Conservation (phyloP, 257 asterid species). For the Handroanthus guayacan region DNA sequence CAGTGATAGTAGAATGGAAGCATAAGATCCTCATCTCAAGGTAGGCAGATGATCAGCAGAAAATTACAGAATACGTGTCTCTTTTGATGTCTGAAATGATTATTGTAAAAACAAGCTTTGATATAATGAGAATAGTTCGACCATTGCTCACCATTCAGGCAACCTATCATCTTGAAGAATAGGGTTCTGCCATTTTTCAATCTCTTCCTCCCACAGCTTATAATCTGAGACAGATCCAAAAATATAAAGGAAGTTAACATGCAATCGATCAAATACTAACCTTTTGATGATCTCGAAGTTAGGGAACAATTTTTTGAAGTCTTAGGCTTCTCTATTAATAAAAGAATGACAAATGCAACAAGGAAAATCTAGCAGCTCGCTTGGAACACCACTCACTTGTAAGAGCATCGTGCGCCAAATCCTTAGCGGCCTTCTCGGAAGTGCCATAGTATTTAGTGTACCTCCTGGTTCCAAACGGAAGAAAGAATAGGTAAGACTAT, state of each 20-base stretch:
- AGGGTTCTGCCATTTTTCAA: conserved; percentile 97
- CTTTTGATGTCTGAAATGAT: neutral
- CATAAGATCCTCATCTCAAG: neutral
- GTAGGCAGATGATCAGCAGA: neutral
- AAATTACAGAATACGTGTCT: neutral
- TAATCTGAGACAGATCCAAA: conserved; percentile 63
- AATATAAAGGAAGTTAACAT: neutral
- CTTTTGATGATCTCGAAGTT: neutral
- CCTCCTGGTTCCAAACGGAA: conserved; percentile 73
- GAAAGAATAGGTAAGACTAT: conserved; percentile 22
- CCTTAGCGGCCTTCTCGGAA: conserved; percentile 81
- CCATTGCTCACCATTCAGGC: conserved; percentile 86
- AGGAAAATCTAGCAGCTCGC: conserved; percentile 18
- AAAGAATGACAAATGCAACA: conserved; percentile 10
- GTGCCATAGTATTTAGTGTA: conserved; percentile 96
- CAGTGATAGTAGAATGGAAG: neutral
- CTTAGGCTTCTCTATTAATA: neutral
- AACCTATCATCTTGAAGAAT: conserved; percentile 78
- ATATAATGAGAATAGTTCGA: conserved; percentile 9
- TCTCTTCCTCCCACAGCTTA: conserved; percentile 97
- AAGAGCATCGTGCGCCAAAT: conserved; percentile 91
- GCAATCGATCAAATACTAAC: neutral
- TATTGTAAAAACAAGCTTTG: neutral
- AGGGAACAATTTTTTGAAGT: neutral
- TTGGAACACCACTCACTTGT: conserved; percentile 67